Evolutionary conservation across 2,329 filamentous ascomycete genomes (phyloP).

Genomic region (Paecilomyces fulvus): DNA sequence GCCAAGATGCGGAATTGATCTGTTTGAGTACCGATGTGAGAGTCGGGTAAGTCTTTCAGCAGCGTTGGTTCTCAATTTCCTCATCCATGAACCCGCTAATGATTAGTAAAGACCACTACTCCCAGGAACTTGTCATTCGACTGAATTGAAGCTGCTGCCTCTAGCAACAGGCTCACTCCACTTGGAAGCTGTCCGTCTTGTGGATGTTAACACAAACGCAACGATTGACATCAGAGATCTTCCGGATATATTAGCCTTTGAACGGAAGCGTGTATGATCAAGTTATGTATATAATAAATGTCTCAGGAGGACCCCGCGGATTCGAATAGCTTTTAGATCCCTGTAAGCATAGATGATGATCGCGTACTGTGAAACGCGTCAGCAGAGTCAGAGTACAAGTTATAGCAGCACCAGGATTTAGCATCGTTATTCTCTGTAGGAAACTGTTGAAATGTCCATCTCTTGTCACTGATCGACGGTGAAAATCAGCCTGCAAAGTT

Average conservation of each 20-base stretch:
- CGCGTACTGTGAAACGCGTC: background rate
- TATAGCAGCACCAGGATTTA: background rate
- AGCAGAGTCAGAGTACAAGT: background rate
- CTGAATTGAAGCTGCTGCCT: constrained; percentile 47
- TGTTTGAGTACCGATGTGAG: constrained; percentile 51
- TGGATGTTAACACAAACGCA: constrained; percentile 49
- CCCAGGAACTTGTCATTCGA: constrained; percentile 48
- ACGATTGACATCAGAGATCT: constrained; percentile 48
- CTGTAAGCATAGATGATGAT: background rate
- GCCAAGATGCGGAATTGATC: constrained; percentile 45
- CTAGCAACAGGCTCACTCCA: constrained; percentile 43
- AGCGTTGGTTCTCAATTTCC: background rate
- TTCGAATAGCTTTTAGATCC: background rate
- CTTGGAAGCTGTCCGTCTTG: constrained; percentile 45
- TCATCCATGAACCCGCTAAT: background rate
- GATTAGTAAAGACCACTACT: constrained; percentile 39
- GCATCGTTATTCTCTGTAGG: background rate
- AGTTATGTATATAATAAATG: background rate
- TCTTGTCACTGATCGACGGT: background rate
- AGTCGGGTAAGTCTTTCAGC: constrained; percentile 42
- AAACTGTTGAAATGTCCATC: background rate
- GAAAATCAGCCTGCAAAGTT: background rate
- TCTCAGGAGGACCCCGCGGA: background rate
- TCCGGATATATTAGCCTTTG: constrained; percentile 44
- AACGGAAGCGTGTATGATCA: constrained; percentile 8